Evolutionary conservation across 345 rosid species (phyloP), one percentile per base, ranked within the genome.

Genomic region (Acer saccharum): DNA sequence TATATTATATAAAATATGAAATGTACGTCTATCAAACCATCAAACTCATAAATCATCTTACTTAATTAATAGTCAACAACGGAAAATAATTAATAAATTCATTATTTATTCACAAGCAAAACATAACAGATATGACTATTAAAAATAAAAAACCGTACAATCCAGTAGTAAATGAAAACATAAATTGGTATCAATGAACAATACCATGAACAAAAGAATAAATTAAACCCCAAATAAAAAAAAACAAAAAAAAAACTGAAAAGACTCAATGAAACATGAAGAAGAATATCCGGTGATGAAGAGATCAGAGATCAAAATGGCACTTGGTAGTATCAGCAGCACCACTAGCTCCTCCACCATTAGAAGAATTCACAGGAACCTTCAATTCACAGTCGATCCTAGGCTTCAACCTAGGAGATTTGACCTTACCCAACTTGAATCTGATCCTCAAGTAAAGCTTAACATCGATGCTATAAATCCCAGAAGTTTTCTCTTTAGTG

Each of bases 371-470:
- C 78, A 84, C 43, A 71, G 94, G 93, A 77, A 92, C 80, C 84
- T 79, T 85, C 84, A 94, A 79, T 48, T 87, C 92, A 52, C 98
- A 92, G 2, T 82, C 73, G 55, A 92, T 69, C 81, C 50, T 84
- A 44, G 94, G 94, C 87, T 77, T 92, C 52, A 84, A 77, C 80
- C 77, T 87, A 3, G 82, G 39, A 21, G 78, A 76, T 87, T 87
- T 92, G 64, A 88, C 35, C 75, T 79, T 83, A 3, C 97, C 92
- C 46, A 91, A 29, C 86, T 86, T 91, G 80, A 92, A 86, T 77
- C 92, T 82, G 62, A 94, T 80, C 81, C 84, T 89, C 81, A 94
- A 71, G 46, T 84, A 71, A 61, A 92, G 66, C 76, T 89, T 83
- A 67, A 94, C 79, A 74, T 88, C 86, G 20, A 94, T 87, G 63